Base-by-base conservation (phyloP, 768 basidiomycete genomes). In the Pholiota microspora region DNA sequence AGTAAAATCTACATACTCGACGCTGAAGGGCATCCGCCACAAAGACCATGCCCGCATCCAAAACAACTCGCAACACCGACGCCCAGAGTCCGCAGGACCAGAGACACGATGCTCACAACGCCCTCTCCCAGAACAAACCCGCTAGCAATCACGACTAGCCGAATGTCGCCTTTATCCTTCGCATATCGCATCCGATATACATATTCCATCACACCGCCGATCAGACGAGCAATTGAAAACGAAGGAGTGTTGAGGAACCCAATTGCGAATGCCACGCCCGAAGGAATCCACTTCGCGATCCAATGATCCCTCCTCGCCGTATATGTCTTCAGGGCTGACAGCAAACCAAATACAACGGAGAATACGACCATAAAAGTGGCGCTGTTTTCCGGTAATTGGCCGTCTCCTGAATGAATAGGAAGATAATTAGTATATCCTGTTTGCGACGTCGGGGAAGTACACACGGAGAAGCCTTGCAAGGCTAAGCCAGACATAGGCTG, bases 41-140 rank as follows among this genome's bases (percentile, higher is more conserved):
- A 92, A 40, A 87, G 71, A 12, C 87, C 87, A 59, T 84, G 85
- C 3, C 77, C 72, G 69, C 96, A 98, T 10, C 95, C 96, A 81
- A 83, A 88, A 67, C 96, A 98, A 64, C 91, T 95, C 15, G 74
- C 71, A 7, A 84, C 83, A 6, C 85, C 88, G 4, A 92, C 72
- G 2, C 92, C 94, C 29, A 79, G 78, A 28, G 86, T 91, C 57
- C 84, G 83, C 56, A 97, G 69, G 6, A 86, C 62, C 45, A 98
- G 75, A 12, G 89, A 83, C 25, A 94, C 70, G 44, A 98, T 79
- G 65, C 94, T 94, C 36, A 91, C 76, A 29, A 97, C 85, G 1
- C 96, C 96, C 67, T 98, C 96, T 16, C 96, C 96, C 15, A 98
- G 75, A 23, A 98, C 95, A 67, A 98, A 97, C 2, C 96, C 96